Conservation (phyloP, 305 asterid species). For the Rubia tinctorum region DNA sequence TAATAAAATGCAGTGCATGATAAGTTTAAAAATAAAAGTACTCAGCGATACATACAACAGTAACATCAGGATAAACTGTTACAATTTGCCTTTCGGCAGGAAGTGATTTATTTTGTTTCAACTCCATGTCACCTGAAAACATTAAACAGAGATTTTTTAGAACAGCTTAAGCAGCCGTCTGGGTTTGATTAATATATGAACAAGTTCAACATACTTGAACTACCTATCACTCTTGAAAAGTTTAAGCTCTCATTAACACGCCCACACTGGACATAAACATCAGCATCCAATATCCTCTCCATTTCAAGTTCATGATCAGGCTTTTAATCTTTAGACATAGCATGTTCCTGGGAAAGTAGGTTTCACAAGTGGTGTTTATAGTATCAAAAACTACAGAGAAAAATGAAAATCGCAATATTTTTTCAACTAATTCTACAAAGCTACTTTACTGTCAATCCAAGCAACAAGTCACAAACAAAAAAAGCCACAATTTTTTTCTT, state of each 20-base stretch:
- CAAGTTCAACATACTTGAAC: constrained; percentile 1
- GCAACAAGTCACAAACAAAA: constrained; percentile 1
- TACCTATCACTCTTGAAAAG: constrained; percentile 94
- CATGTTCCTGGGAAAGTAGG: constrained; percentile 53
- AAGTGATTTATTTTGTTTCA: constrained; percentile 78
- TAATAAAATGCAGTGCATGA: neutral
- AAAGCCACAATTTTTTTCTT: neutral
- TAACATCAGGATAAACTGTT: constrained; percentile 87
- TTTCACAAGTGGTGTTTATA: constrained; percentile 7
- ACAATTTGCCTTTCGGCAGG: constrained; percentile 93
- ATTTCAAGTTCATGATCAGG: constrained; percentile 75
- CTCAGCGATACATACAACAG: constrained; percentile 47
- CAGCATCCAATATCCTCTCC: constrained; percentile 83
- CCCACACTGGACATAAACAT: constrained; percentile 88
- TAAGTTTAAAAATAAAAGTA: constrained; percentile 5
- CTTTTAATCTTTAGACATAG: constrained; percentile 89
- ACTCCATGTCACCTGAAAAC: constrained; percentile 83
- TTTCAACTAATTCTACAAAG: neutral
- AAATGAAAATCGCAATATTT: neutral
- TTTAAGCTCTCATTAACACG: constrained; percentile 95
- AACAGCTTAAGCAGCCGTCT: constrained; percentile 15
- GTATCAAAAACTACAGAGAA: constrained; percentile 9
- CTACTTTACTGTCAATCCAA: neutral
- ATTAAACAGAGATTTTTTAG: constrained; percentile 11
- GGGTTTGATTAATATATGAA: constrained; percentile 13